phyloP scores from a whole-genome alignment of 257 asterid species.

The Ilex aquifolium region DNA sequence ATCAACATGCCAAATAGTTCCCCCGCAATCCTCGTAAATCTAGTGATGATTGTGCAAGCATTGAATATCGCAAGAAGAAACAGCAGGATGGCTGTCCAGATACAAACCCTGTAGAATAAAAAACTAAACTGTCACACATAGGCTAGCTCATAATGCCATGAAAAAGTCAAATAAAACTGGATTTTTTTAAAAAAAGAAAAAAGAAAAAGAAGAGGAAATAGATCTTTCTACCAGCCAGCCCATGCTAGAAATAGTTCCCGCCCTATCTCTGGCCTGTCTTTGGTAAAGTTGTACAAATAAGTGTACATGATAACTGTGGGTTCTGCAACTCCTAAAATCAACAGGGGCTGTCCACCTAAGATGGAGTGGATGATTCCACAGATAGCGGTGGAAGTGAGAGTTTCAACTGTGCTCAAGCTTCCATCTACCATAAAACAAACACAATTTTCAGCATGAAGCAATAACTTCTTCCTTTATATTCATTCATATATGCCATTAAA shows the following conservation, averaged over 20 bases:
- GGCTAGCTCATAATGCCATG: background rate
- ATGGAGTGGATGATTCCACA: conserved; percentile 82
- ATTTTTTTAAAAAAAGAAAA: background rate
- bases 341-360: conserved; percentile 86
- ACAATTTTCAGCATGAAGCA: background rate
- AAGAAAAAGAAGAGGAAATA: background rate
- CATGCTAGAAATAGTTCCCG: conserved; percentile 66
- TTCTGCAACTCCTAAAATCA: conserved; percentile 93
- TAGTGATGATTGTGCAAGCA: conserved; percentile 62
- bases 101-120: conserved; percentile 62
- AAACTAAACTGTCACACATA: background rate
- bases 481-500: background rate
- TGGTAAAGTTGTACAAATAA: conserved; percentile 59
- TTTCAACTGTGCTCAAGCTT: conserved; percentile 73
- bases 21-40: conserved; percentile 89
- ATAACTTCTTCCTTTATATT: no score
- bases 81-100: conserved; percentile 78
- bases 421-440: conserved; percentile 42
- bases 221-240: conserved; percentile 71
- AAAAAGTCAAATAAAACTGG: background rate
- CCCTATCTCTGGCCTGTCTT: conserved; percentile 49
- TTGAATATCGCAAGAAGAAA: conserved; percentile 78
- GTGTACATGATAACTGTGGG: conserved; percentile 92
- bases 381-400: conserved; percentile 80
- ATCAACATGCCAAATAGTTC: conserved; percentile 93